Percentiles rank a stretch among this genome's conserved stretches.
phyloP scores from a whole-genome alignment of 2,329 filamentous ascomycete genomes.

The Cadophora luteo-olivacea region DNA sequence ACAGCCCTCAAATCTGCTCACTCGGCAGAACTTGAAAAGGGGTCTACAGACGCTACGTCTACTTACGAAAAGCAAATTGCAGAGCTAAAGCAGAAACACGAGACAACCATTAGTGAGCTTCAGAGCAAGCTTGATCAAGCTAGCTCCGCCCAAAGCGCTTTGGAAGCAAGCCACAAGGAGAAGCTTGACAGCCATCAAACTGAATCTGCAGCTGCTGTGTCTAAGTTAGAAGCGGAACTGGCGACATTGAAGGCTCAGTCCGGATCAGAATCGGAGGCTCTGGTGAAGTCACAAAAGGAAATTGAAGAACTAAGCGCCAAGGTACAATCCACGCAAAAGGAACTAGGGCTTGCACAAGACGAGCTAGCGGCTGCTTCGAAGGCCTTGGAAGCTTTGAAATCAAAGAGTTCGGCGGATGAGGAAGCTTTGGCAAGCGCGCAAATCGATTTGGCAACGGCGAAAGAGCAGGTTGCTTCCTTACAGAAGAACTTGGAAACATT shows the following conservation, averaged over 20 bases:
- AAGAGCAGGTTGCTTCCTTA: conserved; percentile 55
- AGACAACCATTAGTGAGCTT: conserved; percentile 54
- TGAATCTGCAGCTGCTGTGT: conserved; percentile 53
- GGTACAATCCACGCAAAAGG: conserved; percentile 50
- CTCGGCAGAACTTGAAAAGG: conserved; percentile 55
- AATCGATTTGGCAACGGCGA: conserved; percentile 43
- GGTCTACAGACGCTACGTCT: conserved; percentile 51
- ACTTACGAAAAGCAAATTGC: conserved; percentile 56
- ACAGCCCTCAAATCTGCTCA: conserved; percentile 61
- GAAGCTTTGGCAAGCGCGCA: conserved; percentile 52
- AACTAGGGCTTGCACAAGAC: conserved; percentile 50
- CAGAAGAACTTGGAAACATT: conserved; percentile 57
- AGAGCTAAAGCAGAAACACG: conserved; percentile 58
- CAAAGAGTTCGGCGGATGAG: conserved; percentile 49
- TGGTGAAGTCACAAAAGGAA: conserved; percentile 44
- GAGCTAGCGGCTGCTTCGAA: conserved; percentile 34
- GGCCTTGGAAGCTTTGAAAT: conserved; percentile 49
- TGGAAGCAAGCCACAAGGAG: conserved; percentile 54
- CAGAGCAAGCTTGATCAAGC: conserved; percentile 63
- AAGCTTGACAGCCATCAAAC: conserved; percentile 54
- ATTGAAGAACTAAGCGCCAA: conserved; percentile 57
- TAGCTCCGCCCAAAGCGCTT: conserved; percentile 52
- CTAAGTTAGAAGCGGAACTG: conserved; percentile 60
- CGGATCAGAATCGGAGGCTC: conserved; percentile 40
- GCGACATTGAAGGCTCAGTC: conserved; percentile 57